phyloP scores from a whole-genome alignment of 148 eudicot species.

The Pouteria glomerata region DNA sequence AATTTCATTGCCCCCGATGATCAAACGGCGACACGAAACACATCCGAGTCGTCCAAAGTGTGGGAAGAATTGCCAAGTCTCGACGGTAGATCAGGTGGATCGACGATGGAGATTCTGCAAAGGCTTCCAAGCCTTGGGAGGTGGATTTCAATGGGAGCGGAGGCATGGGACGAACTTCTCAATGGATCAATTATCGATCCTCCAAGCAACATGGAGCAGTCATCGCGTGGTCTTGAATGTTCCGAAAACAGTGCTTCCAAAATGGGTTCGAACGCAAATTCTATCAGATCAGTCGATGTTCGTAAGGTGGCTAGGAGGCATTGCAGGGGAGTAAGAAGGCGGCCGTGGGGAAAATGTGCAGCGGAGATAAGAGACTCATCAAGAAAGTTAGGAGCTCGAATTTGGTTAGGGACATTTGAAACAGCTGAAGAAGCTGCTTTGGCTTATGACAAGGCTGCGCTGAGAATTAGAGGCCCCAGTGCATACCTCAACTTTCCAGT shows the following conservation, averaged over 20 bases:
- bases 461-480: slow-evolving; percentile 67
- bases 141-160: slow-evolving; percentile 75
- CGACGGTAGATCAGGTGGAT: slow-evolving; percentile 16
- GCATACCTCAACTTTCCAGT: slow-evolving; percentile 62
- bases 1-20: slow-evolving; percentile 41
- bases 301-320: slow-evolving; percentile 26
- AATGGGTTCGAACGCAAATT: not conserved
- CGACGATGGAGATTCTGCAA: slow-evolving; percentile 25
- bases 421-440: slow-evolving; percentile 84
- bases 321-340: slow-evolving; percentile 75
- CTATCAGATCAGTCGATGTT: not conserved
- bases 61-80: slow-evolving; percentile 45
- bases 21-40: not conserved
- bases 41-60: not conserved
- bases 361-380: slow-evolving; percentile 82
- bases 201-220: slow-evolving; percentile 4
- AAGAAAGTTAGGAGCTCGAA: slow-evolving; percentile 59
- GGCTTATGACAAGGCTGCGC: slow-evolving; percentile 86
- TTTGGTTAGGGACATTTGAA: slow-evolving; percentile 79
- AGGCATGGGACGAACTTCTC: slow-evolving; percentile 58
- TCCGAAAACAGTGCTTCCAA: not conserved
- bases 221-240: not conserved
- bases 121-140: slow-evolving; percentile 73
- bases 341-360: slow-evolving; percentile 89
- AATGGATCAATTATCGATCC: slow-evolving; percentile 14